phyloP scores from a whole-genome alignment of 2,329 filamentous ascomycete species.

The Leptographium radiaticola region DNA sequence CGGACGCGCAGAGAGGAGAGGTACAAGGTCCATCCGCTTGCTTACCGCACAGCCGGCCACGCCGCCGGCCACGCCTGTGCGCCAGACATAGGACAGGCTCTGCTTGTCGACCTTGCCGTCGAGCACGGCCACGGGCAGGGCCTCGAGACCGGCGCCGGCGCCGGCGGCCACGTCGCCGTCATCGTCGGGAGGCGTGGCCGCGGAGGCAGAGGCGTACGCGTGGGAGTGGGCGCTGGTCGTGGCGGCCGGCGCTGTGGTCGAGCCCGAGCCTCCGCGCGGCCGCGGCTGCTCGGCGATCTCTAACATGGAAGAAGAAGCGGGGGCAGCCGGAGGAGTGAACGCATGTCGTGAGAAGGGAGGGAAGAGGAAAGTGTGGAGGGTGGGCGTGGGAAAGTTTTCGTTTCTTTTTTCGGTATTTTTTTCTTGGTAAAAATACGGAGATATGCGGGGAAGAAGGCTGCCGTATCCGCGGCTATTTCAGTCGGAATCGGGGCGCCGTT shows the following conservation, averaged over 20 bases:
- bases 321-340: slow-evolving; percentile 2
- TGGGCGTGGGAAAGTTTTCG: not conserved
- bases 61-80: slow-evolving; percentile 77
- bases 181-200: no score
- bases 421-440: no score
- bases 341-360: slow-evolving; percentile 33
- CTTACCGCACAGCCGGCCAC: slow-evolving; percentile 83
- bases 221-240: not conserved
- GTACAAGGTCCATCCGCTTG: slow-evolving; percentile 8
- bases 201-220: no score
- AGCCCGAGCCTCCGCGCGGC: slow-evolving; percentile 20
- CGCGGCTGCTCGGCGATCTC: slow-evolving; percentile 29
- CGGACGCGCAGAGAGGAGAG: not conserved
- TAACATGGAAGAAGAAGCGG: slow-evolving; percentile 30
- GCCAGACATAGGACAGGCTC: slow-evolving; percentile 71
- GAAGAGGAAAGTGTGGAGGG: not conserved
- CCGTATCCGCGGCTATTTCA: no score
- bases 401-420: no score
- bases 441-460: no score
- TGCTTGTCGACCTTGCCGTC: slow-evolving; percentile 48
- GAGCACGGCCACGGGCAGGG: slow-evolving; percentile 32
- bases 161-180: not conserved
- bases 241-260: not conserved
- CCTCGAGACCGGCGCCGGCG: slow-evolving; percentile 21
- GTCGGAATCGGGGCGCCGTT: no score